phyloP scores from a whole-genome alignment of 176 grass and related monocot genomes.

The Oryza rufipogon region DNA sequence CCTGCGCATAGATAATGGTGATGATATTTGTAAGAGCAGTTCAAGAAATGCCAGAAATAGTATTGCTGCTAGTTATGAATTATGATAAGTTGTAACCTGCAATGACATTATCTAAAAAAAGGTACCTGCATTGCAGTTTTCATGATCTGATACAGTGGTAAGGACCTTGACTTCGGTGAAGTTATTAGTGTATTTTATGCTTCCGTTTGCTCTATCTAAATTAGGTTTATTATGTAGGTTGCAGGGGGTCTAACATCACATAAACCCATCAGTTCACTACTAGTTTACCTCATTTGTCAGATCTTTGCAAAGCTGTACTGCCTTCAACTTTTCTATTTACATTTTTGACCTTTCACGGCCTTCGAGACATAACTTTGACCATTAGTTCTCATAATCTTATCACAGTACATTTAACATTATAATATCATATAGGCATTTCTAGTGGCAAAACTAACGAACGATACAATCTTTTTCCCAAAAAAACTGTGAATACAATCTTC shows the following conservation, averaged over 20 bases:
- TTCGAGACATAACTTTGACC: not conserved
- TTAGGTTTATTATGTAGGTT: not conserved
- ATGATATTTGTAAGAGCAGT: slow-evolving; percentile 24
- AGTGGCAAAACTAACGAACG: not conserved
- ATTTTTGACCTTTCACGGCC: not conserved
- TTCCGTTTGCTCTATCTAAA: not conserved
- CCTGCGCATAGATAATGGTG: slow-evolving; percentile 44
- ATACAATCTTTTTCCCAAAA: not conserved
- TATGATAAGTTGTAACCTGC: too few relatives aligned
- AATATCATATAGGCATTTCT: not conserved
- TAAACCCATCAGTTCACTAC: not conserved
- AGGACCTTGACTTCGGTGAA: not conserved
- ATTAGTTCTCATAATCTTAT: not conserved
- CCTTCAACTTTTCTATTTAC: not conserved
- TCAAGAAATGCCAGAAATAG: not conserved
- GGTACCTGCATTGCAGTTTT: not conserved
- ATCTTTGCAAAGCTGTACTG: not conserved
- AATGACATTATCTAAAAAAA: not conserved
- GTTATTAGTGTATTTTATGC: not conserved
- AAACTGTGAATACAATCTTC: not conserved
- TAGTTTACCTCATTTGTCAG: not conserved
- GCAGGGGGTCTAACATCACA: not conserved
- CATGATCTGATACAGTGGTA: not conserved
- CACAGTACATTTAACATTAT: not conserved
- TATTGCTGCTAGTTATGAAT: too few relatives aligned